A percentile compares a stretch with the other conserved stretches of the same genome.
These are phyloP conservation scores for Uronychia binucleata DNA, from an alignment of 73 alveolate genomes.

Conservation along the genomic window DNA sequence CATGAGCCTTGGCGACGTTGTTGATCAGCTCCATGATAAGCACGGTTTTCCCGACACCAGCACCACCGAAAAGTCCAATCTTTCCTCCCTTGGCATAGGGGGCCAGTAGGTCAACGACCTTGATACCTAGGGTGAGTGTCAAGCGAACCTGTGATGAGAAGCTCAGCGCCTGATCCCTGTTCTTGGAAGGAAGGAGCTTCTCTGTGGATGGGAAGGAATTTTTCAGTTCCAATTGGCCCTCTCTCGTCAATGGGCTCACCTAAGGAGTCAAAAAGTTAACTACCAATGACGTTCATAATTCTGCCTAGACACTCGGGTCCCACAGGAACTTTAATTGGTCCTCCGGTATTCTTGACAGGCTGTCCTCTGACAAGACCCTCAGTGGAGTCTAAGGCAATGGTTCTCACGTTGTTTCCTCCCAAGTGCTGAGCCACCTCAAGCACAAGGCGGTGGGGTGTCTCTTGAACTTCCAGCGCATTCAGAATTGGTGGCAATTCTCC, in stretches of 20 bases:
- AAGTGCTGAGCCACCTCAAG: constrained; percentile 97
- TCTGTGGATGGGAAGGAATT: constrained; percentile 92
- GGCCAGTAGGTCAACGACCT: constrained; percentile 98
- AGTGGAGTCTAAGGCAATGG: constrained; percentile 97
- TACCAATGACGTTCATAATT: constrained; percentile 95
- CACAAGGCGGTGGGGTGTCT: constrained; percentile 82
- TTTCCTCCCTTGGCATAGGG: constrained; percentile 98
- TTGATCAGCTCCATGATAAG: constrained; percentile 96
- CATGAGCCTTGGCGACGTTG: constrained; percentile 95
- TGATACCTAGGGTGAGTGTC: no score
- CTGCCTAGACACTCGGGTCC: constrained; percentile 97
- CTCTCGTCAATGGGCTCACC: constrained; percentile 96
- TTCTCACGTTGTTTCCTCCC: constrained; percentile 94
- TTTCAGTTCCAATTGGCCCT: constrained; percentile 82
- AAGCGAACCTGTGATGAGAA: constrained; percentile 89
- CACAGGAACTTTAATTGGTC: constrained; percentile 96
- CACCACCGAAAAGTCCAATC: constrained; percentile 93
- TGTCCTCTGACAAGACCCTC: constrained; percentile 97
- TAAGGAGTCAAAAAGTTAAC: neutral
- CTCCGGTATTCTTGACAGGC: constrained; percentile 87
- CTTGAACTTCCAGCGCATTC: constrained; percentile 94
- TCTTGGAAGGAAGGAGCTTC: constrained; percentile 96
- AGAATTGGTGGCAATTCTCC: constrained; percentile 94
- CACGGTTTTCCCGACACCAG: constrained; percentile 99
- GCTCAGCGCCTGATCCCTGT: constrained; percentile 90